A percentile compares a stretch with the other conserved stretches of the same genome.
These are phyloP conservation scores for Fusarium sp. DNA, from an alignment of 2,329 filamentous ascomycete genomes.

Conservation along the genomic window DNA sequence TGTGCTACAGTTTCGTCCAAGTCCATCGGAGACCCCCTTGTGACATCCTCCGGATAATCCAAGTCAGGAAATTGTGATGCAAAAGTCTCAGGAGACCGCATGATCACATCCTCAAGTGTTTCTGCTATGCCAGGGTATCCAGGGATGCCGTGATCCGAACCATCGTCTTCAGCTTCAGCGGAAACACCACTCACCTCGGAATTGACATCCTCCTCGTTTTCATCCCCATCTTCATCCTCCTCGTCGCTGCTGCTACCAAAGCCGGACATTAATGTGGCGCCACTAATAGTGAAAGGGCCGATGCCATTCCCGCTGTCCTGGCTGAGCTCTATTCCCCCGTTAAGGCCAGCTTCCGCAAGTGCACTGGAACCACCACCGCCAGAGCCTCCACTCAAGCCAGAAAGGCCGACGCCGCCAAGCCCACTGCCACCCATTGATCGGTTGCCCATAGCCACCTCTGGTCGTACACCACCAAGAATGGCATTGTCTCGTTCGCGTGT, in stretches of 20 bases:
- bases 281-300: slow-evolving; percentile 77
- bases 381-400: slow-evolving; percentile 55
- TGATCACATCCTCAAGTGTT: slow-evolving; percentile 48
- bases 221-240: slow-evolving; percentile 94
- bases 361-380: slow-evolving; percentile 68
- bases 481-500: slow-evolving; percentile 97
- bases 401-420: slow-evolving; percentile 62
- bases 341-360: slow-evolving; percentile 83
- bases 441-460: slow-evolving; percentile 87
- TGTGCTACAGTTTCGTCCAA: slow-evolving; percentile 22
- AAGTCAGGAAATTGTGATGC: slow-evolving; percentile 40
- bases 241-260: slow-evolving; percentile 97
- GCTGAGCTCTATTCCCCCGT: slow-evolving; percentile 76
- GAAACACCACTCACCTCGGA: slow-evolving; percentile 70
- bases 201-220: slow-evolving; percentile 80
- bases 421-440: slow-evolving; percentile 67
- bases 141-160: slow-evolving; percentile 39
- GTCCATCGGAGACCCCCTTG: slow-evolving; percentile 42
- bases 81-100: slow-evolving; percentile 49
- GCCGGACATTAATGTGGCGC: slow-evolving; percentile 83
- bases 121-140: slow-evolving; percentile 46
- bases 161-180: slow-evolving; percentile 47
- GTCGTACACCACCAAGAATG: slow-evolving; percentile 94
- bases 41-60: slow-evolving; percentile 28
- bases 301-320: slow-evolving; percentile 75